Conservation (phyloP, 2,329 filamentous ascomycete genomes). For the Arthrobotrys iridis region DNA sequence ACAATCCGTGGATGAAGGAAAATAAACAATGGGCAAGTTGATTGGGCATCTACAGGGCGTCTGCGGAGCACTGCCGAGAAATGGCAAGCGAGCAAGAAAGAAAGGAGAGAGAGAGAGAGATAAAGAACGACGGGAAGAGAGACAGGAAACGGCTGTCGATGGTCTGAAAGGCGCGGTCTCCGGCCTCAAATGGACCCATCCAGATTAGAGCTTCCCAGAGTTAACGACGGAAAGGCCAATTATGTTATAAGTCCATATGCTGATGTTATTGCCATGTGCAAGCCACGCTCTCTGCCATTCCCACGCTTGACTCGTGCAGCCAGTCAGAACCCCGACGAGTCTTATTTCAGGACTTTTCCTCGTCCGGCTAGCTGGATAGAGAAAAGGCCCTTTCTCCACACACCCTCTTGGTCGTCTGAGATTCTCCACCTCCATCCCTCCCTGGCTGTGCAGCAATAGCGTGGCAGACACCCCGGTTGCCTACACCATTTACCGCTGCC, state of each 20-base stretch:
- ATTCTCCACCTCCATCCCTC: slow-evolving; percentile 46
- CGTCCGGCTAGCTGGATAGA: slow-evolving; percentile 22
- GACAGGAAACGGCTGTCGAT: not conserved
- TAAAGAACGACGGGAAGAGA: not conserved
- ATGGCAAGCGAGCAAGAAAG: not conserved
- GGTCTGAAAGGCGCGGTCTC: not conserved
- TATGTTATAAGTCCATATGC: slow-evolving; percentile 12
- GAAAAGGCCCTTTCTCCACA: slow-evolving; percentile 37
- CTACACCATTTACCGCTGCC: slow-evolving; percentile 55
- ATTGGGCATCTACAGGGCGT: slow-evolving; percentile 4
- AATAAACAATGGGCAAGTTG: slow-evolving; percentile 11
- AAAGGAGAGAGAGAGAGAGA: not conserved
- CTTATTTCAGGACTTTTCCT: slow-evolving; percentile 29
- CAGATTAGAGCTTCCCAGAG: slow-evolving; percentile 15
- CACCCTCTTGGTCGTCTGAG: not conserved
- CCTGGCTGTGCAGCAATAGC: slow-evolving; percentile 53
- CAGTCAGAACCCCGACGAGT: slow-evolving; percentile 27
- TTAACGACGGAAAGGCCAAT: slow-evolving; percentile 3
- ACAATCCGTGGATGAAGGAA: not conserved
- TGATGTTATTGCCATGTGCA: slow-evolving; percentile 22
- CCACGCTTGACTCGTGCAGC: slow-evolving; percentile 25
- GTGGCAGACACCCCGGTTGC: slow-evolving; percentile 55
- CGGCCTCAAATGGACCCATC: slow-evolving; percentile 9
- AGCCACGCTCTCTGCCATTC: slow-evolving; percentile 2
- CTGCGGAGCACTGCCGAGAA: no score